Evolutionary conservation across 2,329 filamentous ascomycete species (phyloP), one percentile per base, ranked within the genome.

Genomic region (Coccinonectria pachysandricola): DNA sequence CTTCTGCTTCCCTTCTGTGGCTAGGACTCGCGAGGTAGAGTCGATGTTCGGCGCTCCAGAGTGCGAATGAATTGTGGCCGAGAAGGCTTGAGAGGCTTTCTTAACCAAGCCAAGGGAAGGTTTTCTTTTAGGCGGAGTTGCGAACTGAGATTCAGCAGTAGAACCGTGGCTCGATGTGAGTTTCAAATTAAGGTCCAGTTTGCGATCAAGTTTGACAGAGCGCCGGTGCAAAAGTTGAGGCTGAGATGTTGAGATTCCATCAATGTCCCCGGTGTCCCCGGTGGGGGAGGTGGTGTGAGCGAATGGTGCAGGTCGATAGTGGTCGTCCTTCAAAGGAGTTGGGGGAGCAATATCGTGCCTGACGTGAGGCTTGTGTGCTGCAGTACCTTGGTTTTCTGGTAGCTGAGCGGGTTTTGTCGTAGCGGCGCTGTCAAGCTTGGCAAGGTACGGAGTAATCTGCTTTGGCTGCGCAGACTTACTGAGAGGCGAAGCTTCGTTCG

Each of bases 121-220:
- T n/a, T n/a, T n/a, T n/a, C n/a, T n/a, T n/a, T n/a, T n/a, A n/a
- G n/a, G n/a, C n/a, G n/a, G n/a, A n/a, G n/a, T n/a, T n/a, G 23
- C 21, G 20, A 37, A 23, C 20, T 44, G 41, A 12, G 42, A 41
- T 19, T 54, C 52, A 11, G 58, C 59, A 4, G 66, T 69, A 12
- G 65, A 70, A 19, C 65, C 65, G 48, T 68, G 57, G 30, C 62
- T 69, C 20, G 50, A 42, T 24, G 59, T 44, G 28, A 72, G 51
- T 32, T 64, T 64, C 26, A 72, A 57, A 30, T 62, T 58, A 4
- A 71, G 54, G 23, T 62, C 57, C 17, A 64, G 45, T 34, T 50
- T 59, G 27, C 56, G 54, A 28, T 69, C 63, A 28, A 54, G 55
- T 43, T 64, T 71, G 14, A 60, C 49, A 9, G 65, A 68, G 23